Percentiles rank a stretch among this genome's conserved stretches.
These are phyloP conservation scores for Viridothelium virens DNA, from an alignment of 495 filamentous ascomycete genomes.

Conservation along the genomic window DNA sequence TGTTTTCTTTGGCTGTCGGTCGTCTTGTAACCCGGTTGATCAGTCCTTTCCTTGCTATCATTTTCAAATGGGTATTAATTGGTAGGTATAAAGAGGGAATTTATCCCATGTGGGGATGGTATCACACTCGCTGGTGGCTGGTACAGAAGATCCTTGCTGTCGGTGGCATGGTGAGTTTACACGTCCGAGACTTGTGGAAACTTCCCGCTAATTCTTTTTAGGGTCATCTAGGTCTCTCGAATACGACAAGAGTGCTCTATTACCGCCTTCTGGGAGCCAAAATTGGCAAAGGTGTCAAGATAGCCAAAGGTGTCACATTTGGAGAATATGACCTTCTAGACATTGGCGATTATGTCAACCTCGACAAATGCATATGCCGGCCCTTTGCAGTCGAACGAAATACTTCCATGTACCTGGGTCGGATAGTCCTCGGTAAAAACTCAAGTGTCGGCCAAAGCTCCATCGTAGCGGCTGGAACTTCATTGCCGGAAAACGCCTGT, in stretches of 20 bases:
- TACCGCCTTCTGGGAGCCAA: constrained; percentile 39
- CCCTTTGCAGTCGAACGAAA: constrained; percentile 43
- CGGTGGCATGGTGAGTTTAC: constrained; percentile 27
- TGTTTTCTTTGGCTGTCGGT: constrained; percentile 31
- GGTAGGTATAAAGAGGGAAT: constrained; percentile 39
- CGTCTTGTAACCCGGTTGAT: constrained; percentile 27
- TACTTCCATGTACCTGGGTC: constrained; percentile 41
- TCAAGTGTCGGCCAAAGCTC: constrained; percentile 36
- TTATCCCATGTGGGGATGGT: constrained; percentile 44
- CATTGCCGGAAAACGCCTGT: constrained; percentile 36
- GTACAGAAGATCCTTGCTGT: constrained; percentile 39
- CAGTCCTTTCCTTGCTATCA: constrained; percentile 34
- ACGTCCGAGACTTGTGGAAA: background rate
- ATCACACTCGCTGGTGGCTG: constrained; percentile 46
- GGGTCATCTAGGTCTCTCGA: constrained; percentile 33
- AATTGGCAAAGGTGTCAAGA: constrained; percentile 37
- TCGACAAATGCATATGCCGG: constrained; percentile 36
- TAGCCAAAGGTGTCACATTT: constrained; percentile 30
- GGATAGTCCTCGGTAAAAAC: constrained; percentile 37
- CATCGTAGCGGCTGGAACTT: constrained; percentile 38
- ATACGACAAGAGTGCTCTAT: constrained; percentile 34
- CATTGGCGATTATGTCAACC: constrained; percentile 37
- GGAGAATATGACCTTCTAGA: constrained; percentile 44
- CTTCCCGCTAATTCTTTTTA: background rate
- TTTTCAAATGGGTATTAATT: constrained; percentile 41